Base-by-base conservation (phyloP, 140 eudicot species). In the Bidens hawaiensis region DNA sequence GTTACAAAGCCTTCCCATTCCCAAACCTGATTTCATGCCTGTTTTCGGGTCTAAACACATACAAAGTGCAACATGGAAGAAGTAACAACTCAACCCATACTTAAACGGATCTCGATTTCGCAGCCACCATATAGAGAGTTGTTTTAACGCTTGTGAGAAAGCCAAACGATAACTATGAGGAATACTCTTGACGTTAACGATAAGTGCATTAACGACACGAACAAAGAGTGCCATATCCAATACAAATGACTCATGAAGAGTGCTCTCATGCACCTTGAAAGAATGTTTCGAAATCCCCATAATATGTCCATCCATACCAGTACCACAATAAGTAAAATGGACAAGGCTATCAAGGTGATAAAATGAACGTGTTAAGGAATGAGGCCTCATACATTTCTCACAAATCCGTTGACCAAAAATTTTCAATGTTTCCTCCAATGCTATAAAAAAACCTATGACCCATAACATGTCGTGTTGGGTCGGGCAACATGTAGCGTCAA, bases 341-440 rank as follows among this genome's bases (percentile, higher is more conserved):
- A 3, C 46, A 40, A 40, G 11, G 41, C 41, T 12, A 34, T 34
- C 4, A 13, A 12, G 71, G 75, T 60, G 68, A 71, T 4, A 79
- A 34, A 2, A 4, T 34, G 41, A 10, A 34, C 41, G 10, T 1
- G 11, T 34, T 12, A 34, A 5, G 6, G 41, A 10, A 34, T 34
- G 41, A 5, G 9, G 6, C 6, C 41, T 34, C 41, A 34, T 4
- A 34, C 41, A 34, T 12, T 34, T 34, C 2, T 12, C 41, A 34
- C 47, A 14, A 16, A 41, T 41, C 46, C 17, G 4, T 13, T 40
- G 46, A 40, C 46, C 46, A 40, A 40, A 40, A 40, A 40, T 17
- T 17, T 40, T 40, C 46, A 40, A 40, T 12, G 17, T 14, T 13
- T 40, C 46, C 0, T 40, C 17, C 0, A 40, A 4, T 12, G 4